Conservation (phyloP, 805 yeast genomes). For the Candida vartiovaarae region DNA sequence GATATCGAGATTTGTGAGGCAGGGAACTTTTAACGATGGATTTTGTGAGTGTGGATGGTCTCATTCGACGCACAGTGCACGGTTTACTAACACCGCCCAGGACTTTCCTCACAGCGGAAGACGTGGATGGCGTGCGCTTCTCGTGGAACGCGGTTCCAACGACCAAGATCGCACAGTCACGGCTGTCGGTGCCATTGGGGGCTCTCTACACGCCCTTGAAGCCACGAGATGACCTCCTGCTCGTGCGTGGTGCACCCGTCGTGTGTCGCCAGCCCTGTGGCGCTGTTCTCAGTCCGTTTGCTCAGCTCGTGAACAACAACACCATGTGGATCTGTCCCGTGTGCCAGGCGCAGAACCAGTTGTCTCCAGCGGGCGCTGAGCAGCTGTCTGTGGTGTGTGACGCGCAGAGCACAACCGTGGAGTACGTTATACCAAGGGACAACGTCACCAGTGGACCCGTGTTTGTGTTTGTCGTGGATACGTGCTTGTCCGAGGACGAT, state of each 20-base stretch:
- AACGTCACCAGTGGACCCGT: slow-evolving; percentile 29
- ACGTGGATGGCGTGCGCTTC: slow-evolving; percentile 49
- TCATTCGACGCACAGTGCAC: neutral
- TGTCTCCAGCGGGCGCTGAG: slow-evolving; percentile 30
- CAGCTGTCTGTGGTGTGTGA: slow-evolving; percentile 8
- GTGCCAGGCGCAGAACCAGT: slow-evolving; percentile 41
- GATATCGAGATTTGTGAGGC: too few species aligned
- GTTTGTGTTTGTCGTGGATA: slow-evolving; percentile 50
- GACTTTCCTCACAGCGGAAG: slow-evolving; percentile 15
- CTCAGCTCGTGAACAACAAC: slow-evolving; percentile 20
- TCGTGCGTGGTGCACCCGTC: slow-evolving; percentile 34
- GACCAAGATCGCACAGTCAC: slow-evolving; percentile 43
- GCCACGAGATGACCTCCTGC: slow-evolving; percentile 32
- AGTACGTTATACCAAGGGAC: slow-evolving; percentile 31
- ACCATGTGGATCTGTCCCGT: slow-evolving; percentile 48
- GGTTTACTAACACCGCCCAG: slow-evolving; percentile 3
- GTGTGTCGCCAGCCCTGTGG: slow-evolving; percentile 47
- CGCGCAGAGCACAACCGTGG: slow-evolving; percentile 36
- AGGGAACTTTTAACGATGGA: neutral
- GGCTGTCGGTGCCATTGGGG: slow-evolving; percentile 49
- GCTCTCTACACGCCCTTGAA: slow-evolving; percentile 54
- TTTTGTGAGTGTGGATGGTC: neutral
- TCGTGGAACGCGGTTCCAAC: slow-evolving; percentile 57
- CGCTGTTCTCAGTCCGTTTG: slow-evolving; percentile 47
- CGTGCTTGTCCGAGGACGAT: slow-evolving; percentile 46